phyloP scores from a whole-genome alignment of 108 stramenopile genomes.

The Fragilaria crotonensis region DNA sequence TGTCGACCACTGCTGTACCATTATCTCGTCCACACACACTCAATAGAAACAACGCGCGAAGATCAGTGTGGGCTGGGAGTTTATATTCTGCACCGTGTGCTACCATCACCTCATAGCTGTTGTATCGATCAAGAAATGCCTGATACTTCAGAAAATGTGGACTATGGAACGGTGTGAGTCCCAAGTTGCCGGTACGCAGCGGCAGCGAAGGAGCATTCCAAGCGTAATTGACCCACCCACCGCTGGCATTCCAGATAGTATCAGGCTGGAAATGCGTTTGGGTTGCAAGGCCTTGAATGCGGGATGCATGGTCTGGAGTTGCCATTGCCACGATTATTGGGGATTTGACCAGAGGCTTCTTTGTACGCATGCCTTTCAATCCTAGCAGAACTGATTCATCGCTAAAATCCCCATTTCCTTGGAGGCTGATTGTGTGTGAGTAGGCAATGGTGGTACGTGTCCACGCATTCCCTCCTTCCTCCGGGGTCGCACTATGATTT shows the following conservation, averaged over 20 bases:
- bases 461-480: background rate
- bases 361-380: background rate
- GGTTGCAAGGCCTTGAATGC: background rate
- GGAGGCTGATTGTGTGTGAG: background rate
- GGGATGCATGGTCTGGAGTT: background rate
- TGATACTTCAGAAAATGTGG: too few species aligned
- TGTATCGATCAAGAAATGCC: too few species aligned
- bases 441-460: background rate
- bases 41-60: too few species aligned
- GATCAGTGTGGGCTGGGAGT: too few species aligned
- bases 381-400: too few species aligned
- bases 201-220: background rate
- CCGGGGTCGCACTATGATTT: background rate
- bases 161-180: too few species aligned
- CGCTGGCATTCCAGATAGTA: conserved; percentile 6
- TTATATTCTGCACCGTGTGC: too few species aligned
- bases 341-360: background rate
- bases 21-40: too few species aligned
- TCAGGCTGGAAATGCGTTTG: background rate
- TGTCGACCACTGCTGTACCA: too few species aligned
- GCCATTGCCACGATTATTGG: background rate
- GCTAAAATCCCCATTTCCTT: too few species aligned
- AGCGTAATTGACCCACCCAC: background rate
- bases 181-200: too few species aligned
- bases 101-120: too few species aligned